Percentiles rank a stretch among this genome's conserved stretches.
Conservation (phyloP, 169 alveolate species). For the Perkinsus marinus region DNA sequence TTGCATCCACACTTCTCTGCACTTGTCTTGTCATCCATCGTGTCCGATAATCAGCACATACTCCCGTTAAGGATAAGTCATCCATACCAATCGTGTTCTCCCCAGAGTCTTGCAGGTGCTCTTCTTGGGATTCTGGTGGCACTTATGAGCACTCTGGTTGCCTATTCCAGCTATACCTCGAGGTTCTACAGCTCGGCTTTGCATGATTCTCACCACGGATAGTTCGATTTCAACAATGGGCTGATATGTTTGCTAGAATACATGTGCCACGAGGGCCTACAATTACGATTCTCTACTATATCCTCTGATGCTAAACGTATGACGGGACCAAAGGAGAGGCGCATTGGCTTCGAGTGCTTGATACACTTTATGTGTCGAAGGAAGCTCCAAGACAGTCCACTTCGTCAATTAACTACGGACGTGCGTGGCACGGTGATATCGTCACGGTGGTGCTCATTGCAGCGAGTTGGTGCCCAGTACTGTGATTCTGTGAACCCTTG, state of each 20-base stretch:
- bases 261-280: not conserved
- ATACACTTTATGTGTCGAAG: too few relatives aligned
- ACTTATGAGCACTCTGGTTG: not conserved
- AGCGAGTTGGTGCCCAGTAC: too few relatives aligned
- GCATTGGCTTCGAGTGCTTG: too few relatives aligned
- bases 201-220: not conserved
- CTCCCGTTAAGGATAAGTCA: not conserved
- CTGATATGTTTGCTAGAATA: not conserved
- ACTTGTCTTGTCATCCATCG: too few relatives aligned
- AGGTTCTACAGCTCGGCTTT: not conserved
- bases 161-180: not conserved
- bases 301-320: too few relatives aligned
- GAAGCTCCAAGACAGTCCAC: too few relatives aligned
- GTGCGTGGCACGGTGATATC: too few relatives aligned
- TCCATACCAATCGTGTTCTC: not conserved
- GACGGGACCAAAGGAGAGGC: too few relatives aligned
- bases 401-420: too few relatives aligned
- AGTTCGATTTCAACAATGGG: not conserved
- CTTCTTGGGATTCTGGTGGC: not conserved
- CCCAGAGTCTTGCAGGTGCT: not conserved
- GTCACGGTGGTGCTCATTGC: too few relatives aligned
- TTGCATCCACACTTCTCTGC: not conserved
- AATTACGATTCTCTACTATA: not conserved
- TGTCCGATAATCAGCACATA: not conserved
- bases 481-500: too few relatives aligned